A percentile compares a stretch with the other conserved stretches of the same genome.
Evolutionary conservation across 306 rosid genomes (phyloP).

Genomic region (Begonia loranthoides): DNA sequence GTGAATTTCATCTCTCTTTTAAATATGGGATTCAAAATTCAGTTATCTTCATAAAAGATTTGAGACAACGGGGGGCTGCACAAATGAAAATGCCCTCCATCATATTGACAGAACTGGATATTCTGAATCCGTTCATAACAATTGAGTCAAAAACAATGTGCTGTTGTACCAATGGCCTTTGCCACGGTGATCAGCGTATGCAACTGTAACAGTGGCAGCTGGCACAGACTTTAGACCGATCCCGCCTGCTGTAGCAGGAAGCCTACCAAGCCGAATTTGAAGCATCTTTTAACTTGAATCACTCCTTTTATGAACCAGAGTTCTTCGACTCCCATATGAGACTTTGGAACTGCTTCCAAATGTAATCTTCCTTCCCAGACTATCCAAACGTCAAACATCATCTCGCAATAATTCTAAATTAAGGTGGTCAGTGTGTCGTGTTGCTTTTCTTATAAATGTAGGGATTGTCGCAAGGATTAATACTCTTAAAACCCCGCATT

Average conservation of each 20-base stretch:
- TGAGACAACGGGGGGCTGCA: slow-evolving; percentile 96
- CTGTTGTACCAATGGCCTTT: slow-evolving; percentile 65
- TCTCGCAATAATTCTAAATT: too few relatives aligned
- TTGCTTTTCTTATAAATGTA: too few relatives aligned
- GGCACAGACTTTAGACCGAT: slow-evolving; percentile 44
- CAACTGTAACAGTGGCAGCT: slow-evolving; percentile 69
- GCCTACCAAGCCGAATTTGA: slow-evolving; percentile 84
- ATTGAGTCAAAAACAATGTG: slow-evolving; percentile 33
- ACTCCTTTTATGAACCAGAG: neutral
- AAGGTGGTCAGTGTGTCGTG: too few relatives aligned
- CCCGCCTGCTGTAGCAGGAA: slow-evolving; percentile 45
- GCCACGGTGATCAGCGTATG: slow-evolving; percentile 98
- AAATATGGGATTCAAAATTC: slow-evolving; percentile 53
- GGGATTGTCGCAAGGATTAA: too few relatives aligned
- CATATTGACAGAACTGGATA: slow-evolving; percentile 88
- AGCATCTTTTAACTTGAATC: slow-evolving; percentile 36
- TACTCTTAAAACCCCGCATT: too few relatives aligned
- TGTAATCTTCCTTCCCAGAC: too few relatives aligned
- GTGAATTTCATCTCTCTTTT: too few relatives aligned
- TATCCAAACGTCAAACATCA: too few relatives aligned
- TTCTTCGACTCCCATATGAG: too few relatives aligned
- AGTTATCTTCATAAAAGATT: slow-evolving; percentile 58
- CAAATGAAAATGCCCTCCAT: slow-evolving; percentile 95
- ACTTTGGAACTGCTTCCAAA: too few relatives aligned
- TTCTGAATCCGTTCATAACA: slow-evolving; percentile 95